phyloP scores from a whole-genome alignment of 2,329 filamentous ascomycete species.

The Botryotinia narcissicola region DNA sequence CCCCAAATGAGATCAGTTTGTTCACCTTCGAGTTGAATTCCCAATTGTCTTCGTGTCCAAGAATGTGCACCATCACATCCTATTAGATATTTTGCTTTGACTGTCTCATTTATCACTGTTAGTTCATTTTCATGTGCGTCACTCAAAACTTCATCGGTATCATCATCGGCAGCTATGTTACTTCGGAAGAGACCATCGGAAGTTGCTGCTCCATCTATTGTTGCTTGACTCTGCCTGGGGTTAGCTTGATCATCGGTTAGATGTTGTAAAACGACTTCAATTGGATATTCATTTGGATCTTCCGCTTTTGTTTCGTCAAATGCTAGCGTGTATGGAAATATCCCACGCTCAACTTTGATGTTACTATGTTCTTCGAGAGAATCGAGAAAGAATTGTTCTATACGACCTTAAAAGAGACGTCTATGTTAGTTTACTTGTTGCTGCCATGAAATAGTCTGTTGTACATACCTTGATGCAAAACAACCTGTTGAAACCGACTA shows the following conservation, averaged over 20 bases:
- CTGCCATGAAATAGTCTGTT: neutral
- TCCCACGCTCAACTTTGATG: conserved; percentile 57
- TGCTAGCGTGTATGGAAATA: conserved; percentile 54
- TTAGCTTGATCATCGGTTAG: conserved; percentile 57
- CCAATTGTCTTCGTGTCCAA: conserved; percentile 49
- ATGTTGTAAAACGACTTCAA: conserved; percentile 57
- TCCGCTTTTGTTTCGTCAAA: conserved; percentile 53
- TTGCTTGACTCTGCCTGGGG: conserved; percentile 45
- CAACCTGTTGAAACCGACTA: conserved; percentile 62
- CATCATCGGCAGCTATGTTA: conserved; percentile 55
- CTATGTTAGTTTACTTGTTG: neutral
- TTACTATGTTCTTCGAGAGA: conserved; percentile 55
- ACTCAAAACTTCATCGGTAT: conserved; percentile 50
- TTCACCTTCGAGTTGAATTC: conserved; percentile 57
- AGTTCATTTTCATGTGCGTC: conserved; percentile 38
- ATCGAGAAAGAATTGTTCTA: conserved; percentile 66
- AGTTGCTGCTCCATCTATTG: conserved; percentile 30
- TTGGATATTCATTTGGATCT: conserved; percentile 54
- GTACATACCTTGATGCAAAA: conserved; percentile 63
- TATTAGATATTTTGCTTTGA: conserved; percentile 63
- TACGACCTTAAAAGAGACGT: conserved; percentile 41
- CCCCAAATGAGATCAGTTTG: conserved; percentile 56
- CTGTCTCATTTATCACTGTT: conserved; percentile 50
- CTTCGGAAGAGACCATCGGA: conserved; percentile 58
- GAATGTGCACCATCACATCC: conserved; percentile 59